Base-by-base conservation (phyloP, 257 asterid genomes). In the Thymus mandschuricus region DNA sequence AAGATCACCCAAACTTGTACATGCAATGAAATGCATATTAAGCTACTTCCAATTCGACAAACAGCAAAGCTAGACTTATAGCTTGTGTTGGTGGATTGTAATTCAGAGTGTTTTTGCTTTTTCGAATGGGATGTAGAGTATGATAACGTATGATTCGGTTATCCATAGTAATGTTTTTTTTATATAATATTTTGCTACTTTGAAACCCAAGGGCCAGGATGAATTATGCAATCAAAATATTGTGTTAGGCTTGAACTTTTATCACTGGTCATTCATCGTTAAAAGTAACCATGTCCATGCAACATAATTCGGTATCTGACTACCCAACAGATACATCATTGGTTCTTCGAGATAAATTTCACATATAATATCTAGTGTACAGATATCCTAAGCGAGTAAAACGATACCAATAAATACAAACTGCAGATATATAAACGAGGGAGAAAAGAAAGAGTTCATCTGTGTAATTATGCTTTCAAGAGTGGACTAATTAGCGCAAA, bases 21-120 rank as follows among this genome's bases (percentile, higher is more conserved):
- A 68, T n/a, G 66, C 40, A 60, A 54, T n/a, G 10, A 68, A 31
- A 46, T 59, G 70, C 57, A 64, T 52, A 40, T 6, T 60, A 29
- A 40, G 49, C 59, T 59, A 35, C 62, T 74, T 54, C 11, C 59
- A 56, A 12, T 34, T n/a, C 43, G 72, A 43, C 46, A 31, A 44
- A 15, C 52, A 31, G 11, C 40, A 3, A 51, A 27, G 1, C 35
- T 0, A 28, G 5, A 27, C 10, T 21, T 28, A 62, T 28, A 61
- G 54, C 70, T 45, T 31, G 8, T 11, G 51, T 8, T 7, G 28
- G 34, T 60, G 7, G 48, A 44, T 38, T 46, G 30, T 33, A 60
- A 60, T n/a, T 35, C 31, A 21, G 6, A 12, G 31, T 49, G 3
- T n/a, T 49, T 15, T 38, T 38, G 8, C 50, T 9, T 60, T 60